A percentile compares a stretch with the other conserved stretches of the same genome.
Evolutionary conservation across 331 rosid genomes (phyloP).

Genomic region (Telfairia occidentalis): DNA sequence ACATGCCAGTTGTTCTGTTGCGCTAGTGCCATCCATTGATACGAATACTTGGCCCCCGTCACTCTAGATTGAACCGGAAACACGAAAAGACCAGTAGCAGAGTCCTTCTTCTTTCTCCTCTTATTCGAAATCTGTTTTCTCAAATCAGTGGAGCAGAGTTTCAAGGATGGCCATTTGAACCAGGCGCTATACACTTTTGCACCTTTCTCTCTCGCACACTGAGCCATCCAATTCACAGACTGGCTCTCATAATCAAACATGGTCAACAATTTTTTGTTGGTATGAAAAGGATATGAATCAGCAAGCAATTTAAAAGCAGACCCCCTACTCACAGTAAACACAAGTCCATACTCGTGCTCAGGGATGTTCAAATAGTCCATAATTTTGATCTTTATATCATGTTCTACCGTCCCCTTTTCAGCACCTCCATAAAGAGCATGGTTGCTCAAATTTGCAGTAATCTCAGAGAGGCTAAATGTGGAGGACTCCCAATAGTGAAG

Average conservation of each 20-base stretch:
- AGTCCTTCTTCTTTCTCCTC: slow-evolving; percentile 84
- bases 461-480: slow-evolving; percentile 92
- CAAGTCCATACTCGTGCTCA: slow-evolving; percentile 89
- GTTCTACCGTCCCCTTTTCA: slow-evolving; percentile 79
- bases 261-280: slow-evolving; percentile 75
- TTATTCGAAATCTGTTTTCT: slow-evolving; percentile 80
- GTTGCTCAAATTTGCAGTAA: slow-evolving; percentile 87
- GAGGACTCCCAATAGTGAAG: slow-evolving; percentile 91
- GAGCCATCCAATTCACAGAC: slow-evolving; percentile 90
- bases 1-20: slow-evolving; percentile 99
- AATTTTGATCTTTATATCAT: slow-evolving; percentile 70
- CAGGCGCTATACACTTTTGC: slow-evolving; percentile 83
- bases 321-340: slow-evolving; percentile 92
- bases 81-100: slow-evolving; percentile 79
- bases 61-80: slow-evolving; percentile 97
- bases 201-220: slow-evolving; percentile 82
- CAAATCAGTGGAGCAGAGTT: slow-evolving; percentile 86
- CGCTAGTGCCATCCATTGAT: slow-evolving; percentile 97
- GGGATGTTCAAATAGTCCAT: slow-evolving; percentile 96
- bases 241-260: slow-evolving; percentile 98
- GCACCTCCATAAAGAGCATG: slow-evolving; percentile 93
- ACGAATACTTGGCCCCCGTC: slow-evolving; percentile 87
- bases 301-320: slow-evolving; percentile 79
- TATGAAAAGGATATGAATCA: slow-evolving; percentile 86
- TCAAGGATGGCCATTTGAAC: slow-evolving; percentile 96